Evolutionary conservation across 441 rosid genomes (phyloP), one percentile per base, ranked within the genome.

Genomic region (Erodium texanum): DNA sequence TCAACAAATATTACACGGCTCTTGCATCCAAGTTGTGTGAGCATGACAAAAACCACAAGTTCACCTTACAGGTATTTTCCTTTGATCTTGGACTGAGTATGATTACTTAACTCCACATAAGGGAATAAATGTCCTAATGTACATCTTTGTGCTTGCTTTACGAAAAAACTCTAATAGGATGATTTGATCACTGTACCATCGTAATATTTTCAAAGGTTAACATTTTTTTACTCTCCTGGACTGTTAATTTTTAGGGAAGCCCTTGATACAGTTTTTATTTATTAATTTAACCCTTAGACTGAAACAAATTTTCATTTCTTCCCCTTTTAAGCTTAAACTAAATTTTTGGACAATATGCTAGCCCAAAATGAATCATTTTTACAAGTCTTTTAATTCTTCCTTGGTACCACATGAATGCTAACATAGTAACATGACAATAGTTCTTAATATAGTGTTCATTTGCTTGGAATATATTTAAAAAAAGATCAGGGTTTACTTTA

Each of bases 21-120:
- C 85, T 93, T 43, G 97, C 97, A 43, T 79, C 89, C 36, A 89
- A 86, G 80, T 59, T 93, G 72, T 93, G 98, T 36, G 88, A 82
- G 73, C 91, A 89, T 61, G 89, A 93, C 71, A 90, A 85, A 76
- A 90, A 87, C 73, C 95, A 93, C 80, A 93, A 85, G 79, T 85
- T 82, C 68, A 93, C 98, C 24, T 74, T 93, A 54, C 92, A 90
- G 97, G 98, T 93, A 82, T 65, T 23, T 12, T 68, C 63, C 43
- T 4, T 15, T 29, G 0, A 19, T 48, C 66, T 45, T 38, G 59
- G 19, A 16, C 22, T 10, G 16, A n/a, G 59, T 52, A 18, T 4
- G 59, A 52, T n/a, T n/a, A 52, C 22, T 16, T 16, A 1, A n/a
- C 22, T 16, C 19, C 20, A 16, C 20, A 16, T 52, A 52, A 52